A percentile compares a stretch with the other conserved stretches of the same genome.
phyloP scores from a whole-genome alignment of 257 asterid genomes.

The Solanum dulcamara region DNA sequence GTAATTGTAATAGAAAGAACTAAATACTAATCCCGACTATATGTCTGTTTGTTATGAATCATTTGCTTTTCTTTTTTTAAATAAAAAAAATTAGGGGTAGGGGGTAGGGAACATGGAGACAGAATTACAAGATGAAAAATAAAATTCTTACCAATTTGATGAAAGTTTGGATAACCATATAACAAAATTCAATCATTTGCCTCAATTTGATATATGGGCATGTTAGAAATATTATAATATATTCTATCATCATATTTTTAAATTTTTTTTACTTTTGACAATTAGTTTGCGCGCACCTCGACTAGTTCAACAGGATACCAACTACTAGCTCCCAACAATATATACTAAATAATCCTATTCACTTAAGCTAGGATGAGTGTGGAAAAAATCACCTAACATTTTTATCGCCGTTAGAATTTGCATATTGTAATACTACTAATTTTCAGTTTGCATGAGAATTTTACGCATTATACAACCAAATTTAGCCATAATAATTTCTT shows the following conservation, averaged over 20 bases:
- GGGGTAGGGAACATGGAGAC: not conserved
- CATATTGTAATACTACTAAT: not conserved
- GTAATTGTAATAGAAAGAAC: not conserved
- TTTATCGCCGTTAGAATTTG: not conserved
- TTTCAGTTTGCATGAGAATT: not conserved
- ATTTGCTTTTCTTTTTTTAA: too few species aligned
- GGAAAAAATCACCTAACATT: not conserved
- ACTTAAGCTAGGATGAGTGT: too few species aligned
- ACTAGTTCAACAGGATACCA: too few species aligned
- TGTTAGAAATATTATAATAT: not conserved
- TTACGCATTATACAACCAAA: not conserved
- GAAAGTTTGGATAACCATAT: too few species aligned
- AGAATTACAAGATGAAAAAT: too few species aligned
- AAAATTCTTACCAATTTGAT: too few species aligned
- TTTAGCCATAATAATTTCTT: too few species aligned
- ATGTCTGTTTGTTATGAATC: not conserved
- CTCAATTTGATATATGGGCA: not conserved
- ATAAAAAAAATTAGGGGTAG: too few species aligned
- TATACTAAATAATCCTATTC: too few species aligned
- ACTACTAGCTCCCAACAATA: rapidly evolving
- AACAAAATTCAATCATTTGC: not conserved
- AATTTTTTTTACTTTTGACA: too few species aligned
- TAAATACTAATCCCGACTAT: not conserved
- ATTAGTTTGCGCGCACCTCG: rapidly evolving
- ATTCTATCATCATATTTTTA: too few species aligned